phyloP scores from a whole-genome alignment of 2,329 filamentous ascomycete genomes.

The Endoconidiophora polonica region DNA sequence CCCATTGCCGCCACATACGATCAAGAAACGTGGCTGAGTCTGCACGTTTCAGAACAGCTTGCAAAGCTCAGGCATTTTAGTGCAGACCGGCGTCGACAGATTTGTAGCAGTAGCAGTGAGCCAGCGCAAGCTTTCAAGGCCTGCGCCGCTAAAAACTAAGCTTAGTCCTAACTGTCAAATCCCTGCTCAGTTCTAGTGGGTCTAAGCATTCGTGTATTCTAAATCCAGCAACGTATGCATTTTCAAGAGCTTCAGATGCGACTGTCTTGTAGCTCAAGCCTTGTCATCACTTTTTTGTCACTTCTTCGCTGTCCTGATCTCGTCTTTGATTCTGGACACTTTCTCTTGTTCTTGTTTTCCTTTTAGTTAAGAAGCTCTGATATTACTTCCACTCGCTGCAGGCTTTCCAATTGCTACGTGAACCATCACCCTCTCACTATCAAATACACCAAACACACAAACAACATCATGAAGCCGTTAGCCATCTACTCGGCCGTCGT shows the following conservation, averaged over 20 bases:
- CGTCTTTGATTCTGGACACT: background rate
- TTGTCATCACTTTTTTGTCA: constrained; percentile 10
- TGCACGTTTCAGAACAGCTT: constrained; percentile 2
- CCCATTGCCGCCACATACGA: background rate
- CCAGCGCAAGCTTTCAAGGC: constrained; percentile 4
- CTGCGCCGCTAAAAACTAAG: background rate
- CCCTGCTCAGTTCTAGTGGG: background rate
- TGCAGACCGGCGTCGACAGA: background rate
- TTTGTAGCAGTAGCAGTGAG: constrained; percentile 1
- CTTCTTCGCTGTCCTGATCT: constrained; percentile 11
- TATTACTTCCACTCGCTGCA: background rate
- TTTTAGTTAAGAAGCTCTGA: background rate
- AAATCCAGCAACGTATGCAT: constrained; percentile 20
- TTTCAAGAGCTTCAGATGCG: constrained; percentile 12
- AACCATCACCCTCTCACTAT: background rate
- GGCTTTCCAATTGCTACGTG: background rate
- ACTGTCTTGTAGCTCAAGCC: constrained; percentile 5
- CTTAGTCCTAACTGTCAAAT: background rate
- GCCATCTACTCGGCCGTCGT: constrained; percentile 40
- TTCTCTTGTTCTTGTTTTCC: background rate
- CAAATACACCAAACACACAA: background rate
- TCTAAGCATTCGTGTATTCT: constrained; percentile 3
- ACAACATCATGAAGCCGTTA: constrained; percentile 23
- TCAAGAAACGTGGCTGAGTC: background rate
- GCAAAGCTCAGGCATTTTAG: too few species aligned